These are phyloP conservation scores for Paraleonurus japonicus DNA, from an alignment of 257 asterid species.

Conservation along the genomic window DNA sequence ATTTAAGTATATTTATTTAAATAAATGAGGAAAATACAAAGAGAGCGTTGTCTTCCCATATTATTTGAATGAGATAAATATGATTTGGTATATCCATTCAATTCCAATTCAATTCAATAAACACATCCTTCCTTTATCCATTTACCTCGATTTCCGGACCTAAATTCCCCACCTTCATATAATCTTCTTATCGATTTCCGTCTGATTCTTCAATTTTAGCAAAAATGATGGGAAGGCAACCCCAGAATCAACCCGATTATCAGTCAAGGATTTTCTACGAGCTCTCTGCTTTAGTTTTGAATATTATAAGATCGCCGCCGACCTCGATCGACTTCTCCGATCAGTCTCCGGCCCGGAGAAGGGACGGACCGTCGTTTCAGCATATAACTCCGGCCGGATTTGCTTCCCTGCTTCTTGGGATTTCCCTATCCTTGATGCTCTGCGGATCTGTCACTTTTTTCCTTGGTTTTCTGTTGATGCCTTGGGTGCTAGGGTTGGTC, in stretches of 20 bases:
- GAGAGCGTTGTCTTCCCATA: constrained; percentile 15
- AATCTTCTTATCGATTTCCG: background rate
- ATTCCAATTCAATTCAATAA: constrained; percentile 17
- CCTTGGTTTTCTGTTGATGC: constrained; percentile 89
- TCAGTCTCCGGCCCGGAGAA: constrained; percentile 23
- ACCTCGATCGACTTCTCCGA: constrained; percentile 33
- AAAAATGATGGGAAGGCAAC: constrained; percentile 37
- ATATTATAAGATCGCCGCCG: constrained; percentile 43
- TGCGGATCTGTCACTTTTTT: constrained; percentile 91
- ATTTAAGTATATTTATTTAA: no score
- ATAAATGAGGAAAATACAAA: no score
- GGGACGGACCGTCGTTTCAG: constrained; percentile 35
- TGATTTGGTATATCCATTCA: background rate
- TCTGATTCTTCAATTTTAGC: background rate
- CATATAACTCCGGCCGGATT: constrained; percentile 78
- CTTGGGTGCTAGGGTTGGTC: constrained; percentile 91
- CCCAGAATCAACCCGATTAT: constrained; percentile 35
- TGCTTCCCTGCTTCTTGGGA: constrained; percentile 71
- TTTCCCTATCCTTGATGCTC: constrained; percentile 69
- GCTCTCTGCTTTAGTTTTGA: constrained; percentile 43
- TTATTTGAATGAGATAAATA: constrained; percentile 24
- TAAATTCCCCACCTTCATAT: background rate
- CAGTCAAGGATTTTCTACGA: constrained; percentile 42
- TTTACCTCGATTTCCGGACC: constrained; percentile 47
- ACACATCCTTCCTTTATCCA: constrained; percentile 38